Evolutionary conservation across 2,329 filamentous ascomycete genomes (phyloP).

Genomic region (Ophiostoma piceae): DNA sequence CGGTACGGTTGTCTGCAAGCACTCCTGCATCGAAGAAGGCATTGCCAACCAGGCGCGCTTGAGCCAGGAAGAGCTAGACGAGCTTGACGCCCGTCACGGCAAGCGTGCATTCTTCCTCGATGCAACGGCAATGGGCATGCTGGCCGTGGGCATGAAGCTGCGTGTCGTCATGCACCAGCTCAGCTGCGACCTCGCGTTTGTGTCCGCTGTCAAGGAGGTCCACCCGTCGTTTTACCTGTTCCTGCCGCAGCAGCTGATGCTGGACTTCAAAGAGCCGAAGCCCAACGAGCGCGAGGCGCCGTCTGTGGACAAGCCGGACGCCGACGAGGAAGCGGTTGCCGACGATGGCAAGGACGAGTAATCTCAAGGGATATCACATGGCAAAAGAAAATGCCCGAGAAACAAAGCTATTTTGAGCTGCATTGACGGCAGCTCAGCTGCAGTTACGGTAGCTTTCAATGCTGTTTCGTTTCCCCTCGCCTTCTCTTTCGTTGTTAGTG

Average conservation of each 20-base stretch:
- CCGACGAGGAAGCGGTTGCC: constrained; percentile 30
- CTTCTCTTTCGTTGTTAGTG: neutral
- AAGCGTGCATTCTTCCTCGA: constrained; percentile 61
- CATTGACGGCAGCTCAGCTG: neutral
- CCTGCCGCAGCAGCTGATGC: constrained; percentile 65
- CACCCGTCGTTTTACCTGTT: constrained; percentile 60
- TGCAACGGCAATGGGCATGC: constrained; percentile 45
- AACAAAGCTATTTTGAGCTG: neutral
- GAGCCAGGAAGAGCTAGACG: constrained; percentile 32
- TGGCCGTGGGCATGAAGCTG: constrained; percentile 62
- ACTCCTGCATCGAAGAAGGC: constrained; percentile 45
- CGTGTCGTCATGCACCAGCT: constrained; percentile 51
- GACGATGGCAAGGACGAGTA: constrained; percentile 18
- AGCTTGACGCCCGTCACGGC: constrained; percentile 10
- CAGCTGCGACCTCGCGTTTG: constrained; percentile 56
- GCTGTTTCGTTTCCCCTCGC: neutral
- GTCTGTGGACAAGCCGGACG: constrained; percentile 39
- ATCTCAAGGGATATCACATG: neutral
- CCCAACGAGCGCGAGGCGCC: constrained; percentile 42
- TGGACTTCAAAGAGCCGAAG: constrained; percentile 55
- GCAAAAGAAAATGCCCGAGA: neutral
- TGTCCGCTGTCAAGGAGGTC: constrained; percentile 53
- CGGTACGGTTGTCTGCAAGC: constrained; percentile 43
- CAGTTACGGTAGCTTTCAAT: neutral
- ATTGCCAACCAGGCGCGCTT: constrained; percentile 40